Evolutionary conservation across 306 rosid species (phyloP).

Genomic region (Abrus precatorius): DNA sequence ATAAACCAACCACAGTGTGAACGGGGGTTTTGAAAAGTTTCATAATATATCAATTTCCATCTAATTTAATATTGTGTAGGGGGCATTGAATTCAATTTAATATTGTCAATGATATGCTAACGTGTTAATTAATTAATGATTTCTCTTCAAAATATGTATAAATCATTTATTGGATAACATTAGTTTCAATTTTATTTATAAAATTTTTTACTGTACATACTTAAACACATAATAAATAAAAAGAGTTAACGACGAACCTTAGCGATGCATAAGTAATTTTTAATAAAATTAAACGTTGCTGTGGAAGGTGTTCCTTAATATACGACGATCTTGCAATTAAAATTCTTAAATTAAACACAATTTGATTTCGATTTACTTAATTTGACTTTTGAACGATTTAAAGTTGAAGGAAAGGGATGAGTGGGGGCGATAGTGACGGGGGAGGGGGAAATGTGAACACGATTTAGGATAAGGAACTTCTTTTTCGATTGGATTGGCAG

Average conservation of each 20-base stretch:
- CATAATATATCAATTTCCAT: background rate
- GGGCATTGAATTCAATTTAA: background rate
- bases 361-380: background rate
- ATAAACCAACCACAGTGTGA: background rate
- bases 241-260: too few relatives aligned
- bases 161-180: too few relatives aligned
- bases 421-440: background rate
- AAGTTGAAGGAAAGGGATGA: background rate
- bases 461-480: background rate
- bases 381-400: background rate
- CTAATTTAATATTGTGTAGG: background rate
- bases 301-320: too few relatives aligned
- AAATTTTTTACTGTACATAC: too few relatives aligned
- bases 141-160: background rate
- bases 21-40: slow-evolving; percentile 5
- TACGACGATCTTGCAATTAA: too few relatives aligned
- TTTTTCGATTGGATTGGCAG: background rate
- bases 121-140: background rate
- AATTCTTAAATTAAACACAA: background rate
- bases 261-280: too few relatives aligned
- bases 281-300: too few relatives aligned
- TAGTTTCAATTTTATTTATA: too few relatives aligned
- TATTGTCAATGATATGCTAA: background rate
- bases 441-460: slow-evolving; percentile 6
- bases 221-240: too few relatives aligned